These are phyloP conservation scores for Vitis rotundifolia DNA, from an alignment of 164 flowering plant genomes.

Conservation along the genomic window DNA sequence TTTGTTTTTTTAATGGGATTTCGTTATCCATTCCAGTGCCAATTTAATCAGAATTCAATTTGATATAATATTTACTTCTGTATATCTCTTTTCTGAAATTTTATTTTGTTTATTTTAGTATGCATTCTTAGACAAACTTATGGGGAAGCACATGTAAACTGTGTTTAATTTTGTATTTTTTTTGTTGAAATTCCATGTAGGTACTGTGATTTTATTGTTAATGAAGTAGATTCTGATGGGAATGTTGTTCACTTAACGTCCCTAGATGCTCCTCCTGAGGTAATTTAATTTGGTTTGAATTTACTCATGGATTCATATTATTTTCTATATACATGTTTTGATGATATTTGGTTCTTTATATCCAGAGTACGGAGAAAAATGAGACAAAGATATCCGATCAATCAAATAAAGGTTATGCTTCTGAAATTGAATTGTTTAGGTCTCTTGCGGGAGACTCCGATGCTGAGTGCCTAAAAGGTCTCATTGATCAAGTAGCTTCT, in stretches of 20 bases:
- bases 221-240: slow-evolving; percentile 90
- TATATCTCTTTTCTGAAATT: too few species aligned
- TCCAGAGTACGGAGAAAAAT: slow-evolving; percentile 43
- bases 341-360: neutral
- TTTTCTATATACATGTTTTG: neutral
- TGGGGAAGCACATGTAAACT: too few species aligned
- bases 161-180: neutral
- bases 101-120: too few species aligned
- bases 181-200: slow-evolving; percentile 28
- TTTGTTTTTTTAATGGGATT: too few species aligned
- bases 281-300: slow-evolving; percentile 13
- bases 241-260: slow-evolving; percentile 77
- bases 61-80: too few species aligned
- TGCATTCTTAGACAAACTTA: too few species aligned
- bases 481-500: slow-evolving; percentile 45
- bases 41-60: too few species aligned
- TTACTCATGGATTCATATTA: neutral
- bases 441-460: slow-evolving; percentile 67
- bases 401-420: slow-evolving; percentile 30
- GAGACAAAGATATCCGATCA: slow-evolving; percentile 30
- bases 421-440: slow-evolving; percentile 72
- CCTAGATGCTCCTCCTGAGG: slow-evolving; percentile 76
- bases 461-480: slow-evolving; percentile 53
- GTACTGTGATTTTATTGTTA: slow-evolving; percentile 92
- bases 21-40: too few species aligned